These are phyloP conservation scores for Hordeum pubiflorum DNA, from an alignment of 202 grass and related monocot genomes.

Conservation along the genomic window DNA sequence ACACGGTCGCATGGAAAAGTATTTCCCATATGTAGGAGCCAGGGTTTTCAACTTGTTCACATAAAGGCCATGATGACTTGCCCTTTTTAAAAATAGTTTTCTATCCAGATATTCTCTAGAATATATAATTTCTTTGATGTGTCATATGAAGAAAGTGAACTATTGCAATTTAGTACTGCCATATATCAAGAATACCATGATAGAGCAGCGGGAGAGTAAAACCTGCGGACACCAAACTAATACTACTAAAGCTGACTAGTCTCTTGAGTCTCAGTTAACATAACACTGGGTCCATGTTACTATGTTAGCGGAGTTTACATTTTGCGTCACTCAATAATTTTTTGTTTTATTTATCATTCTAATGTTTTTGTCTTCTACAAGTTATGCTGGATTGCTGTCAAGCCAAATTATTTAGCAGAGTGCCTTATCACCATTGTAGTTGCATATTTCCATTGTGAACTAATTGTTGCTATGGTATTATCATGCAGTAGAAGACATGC, in stretches of 20 bases:
- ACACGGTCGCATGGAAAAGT: neutral
- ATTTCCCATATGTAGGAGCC: neutral
- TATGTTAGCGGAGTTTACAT: neutral
- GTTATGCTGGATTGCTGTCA: neutral
- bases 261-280: conserved; percentile 1
- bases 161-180: neutral
- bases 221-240: neutral
- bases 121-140: neutral
- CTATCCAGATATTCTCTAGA: neutral
- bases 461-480: neutral
- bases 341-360: neutral
- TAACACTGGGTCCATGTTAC: neutral
- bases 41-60: conserved; percentile 12
- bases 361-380: neutral
- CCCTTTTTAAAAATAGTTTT: no score
- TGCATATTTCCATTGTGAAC: neutral
- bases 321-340: neutral
- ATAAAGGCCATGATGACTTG: neutral
- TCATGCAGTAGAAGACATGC: conserved; percentile 17
- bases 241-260: neutral
- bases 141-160: neutral
- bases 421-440: neutral
- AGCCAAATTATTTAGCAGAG: neutral
- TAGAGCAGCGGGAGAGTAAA: neutral
- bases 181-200: neutral